phyloP scores from a whole-genome alignment of 208 protist genomes.

The Acanthamoeba lenticulata region DNA sequence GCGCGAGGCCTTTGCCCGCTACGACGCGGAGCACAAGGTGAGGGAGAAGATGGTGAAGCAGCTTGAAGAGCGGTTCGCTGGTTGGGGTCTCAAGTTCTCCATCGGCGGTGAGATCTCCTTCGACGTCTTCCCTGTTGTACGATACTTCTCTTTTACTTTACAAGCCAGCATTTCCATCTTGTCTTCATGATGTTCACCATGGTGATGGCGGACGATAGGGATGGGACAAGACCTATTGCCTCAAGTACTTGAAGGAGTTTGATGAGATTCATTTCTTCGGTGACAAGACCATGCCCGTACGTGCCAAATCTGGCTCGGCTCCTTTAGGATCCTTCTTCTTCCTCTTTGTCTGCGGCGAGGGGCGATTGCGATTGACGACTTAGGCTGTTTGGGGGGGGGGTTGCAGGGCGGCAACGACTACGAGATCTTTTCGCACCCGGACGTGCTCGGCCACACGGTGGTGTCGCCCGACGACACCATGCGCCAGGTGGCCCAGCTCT shows the following conservation, averaged over 20 bases:
- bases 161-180: background rate
- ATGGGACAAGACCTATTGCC: constrained; percentile 99
- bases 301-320: background rate
- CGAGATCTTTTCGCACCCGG: constrained; percentile 96
- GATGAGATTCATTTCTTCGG: constrained; percentile 99
- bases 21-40: constrained; percentile 96
- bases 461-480: constrained; percentile 96
- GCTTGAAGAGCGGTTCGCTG: constrained; percentile 89
- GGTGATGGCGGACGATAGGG: constrained; percentile 77
- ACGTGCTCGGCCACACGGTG: constrained; percentile 94
- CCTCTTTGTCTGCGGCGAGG: background rate
- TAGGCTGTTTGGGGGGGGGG: background rate
- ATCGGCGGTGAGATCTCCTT: constrained; percentile 99
- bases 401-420: constrained; percentile 99
- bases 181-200: background rate
- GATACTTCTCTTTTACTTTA: background rate
- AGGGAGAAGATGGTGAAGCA: constrained; percentile 94
- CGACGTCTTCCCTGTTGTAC: constrained; percentile 97
- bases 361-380: background rate
- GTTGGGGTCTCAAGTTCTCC: constrained; percentile 94
- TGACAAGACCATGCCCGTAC: constrained; percentile 95
- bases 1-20: constrained; percentile 97
- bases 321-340: no score
- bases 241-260: constrained; percentile 96
- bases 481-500: constrained; percentile 86